phyloP scores from a whole-genome alignment of 2,329 filamentous ascomycete species.

The Venturia aucupariae region DNA sequence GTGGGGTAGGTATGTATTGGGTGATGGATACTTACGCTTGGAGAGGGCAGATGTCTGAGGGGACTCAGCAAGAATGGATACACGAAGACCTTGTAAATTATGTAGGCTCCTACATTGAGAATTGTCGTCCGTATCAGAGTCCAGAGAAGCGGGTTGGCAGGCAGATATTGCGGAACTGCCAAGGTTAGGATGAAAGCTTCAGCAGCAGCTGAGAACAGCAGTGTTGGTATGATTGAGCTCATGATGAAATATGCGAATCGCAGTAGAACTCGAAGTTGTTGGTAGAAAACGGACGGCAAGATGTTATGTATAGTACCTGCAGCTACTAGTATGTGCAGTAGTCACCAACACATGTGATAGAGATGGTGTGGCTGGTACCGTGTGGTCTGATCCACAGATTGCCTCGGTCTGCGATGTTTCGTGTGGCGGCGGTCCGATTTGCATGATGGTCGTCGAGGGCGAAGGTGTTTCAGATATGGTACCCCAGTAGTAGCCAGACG shows the following conservation, averaged over 20 bases:
- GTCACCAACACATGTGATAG: not conserved
- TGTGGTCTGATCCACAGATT: not conserved
- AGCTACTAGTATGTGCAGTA: too few species aligned
- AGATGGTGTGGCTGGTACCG: not conserved
- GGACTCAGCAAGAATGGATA: constrained; percentile 24
- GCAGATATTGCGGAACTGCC: constrained; percentile 12
- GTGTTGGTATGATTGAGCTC: constrained; percentile 1
- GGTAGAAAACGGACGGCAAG: too few species aligned
- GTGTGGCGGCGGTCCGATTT: not conserved
- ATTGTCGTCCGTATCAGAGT: constrained; percentile 8
- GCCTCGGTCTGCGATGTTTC: not conserved
- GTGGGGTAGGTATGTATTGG: not conserved
- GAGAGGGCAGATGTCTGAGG: constrained; percentile 30
- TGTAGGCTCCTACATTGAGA: constrained; percentile 1
- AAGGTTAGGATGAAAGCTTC: constrained; percentile 11
- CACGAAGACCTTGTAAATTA: constrained; percentile 13
- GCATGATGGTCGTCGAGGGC: not conserved
- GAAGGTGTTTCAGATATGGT: not conserved
- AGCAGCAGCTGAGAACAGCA: constrained; percentile 10
- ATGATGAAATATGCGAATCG: not conserved
- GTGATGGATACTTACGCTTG: constrained; percentile 16
- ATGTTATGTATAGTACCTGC: not conserved
- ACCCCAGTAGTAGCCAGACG: too few species aligned
- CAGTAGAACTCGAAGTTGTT: too few species aligned
- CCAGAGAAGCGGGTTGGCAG: constrained; percentile 14